Base-by-base conservation (phyloP, 768 basidiomycete genomes). In the Rossbeevera mucosa region DNA sequence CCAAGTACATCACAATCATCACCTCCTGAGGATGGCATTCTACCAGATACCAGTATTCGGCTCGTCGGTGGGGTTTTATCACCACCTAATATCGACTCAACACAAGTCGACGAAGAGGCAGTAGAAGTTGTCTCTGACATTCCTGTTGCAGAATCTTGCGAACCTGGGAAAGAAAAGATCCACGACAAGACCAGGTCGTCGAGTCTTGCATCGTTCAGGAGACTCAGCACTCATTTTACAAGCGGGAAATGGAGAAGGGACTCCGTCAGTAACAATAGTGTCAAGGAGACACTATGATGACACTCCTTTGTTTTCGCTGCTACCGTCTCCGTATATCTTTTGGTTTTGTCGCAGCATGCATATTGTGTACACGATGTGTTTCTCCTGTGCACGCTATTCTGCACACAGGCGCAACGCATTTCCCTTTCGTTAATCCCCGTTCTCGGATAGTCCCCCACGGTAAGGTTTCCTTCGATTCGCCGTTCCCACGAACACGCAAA, bases 121-220 rank as follows among this genome's bases (percentile, higher is more conserved):
- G 74, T 74, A 44, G 60, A 53, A 16, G 44, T 64, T 63, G 14
- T 47, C 24, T 60, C 72, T n/a, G 76, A 80, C 43, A 59, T 66
- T 16, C 68, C 63, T 20, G 73, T 74, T 7, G 66, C 65, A 30
- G 68, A 65, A 20, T 70, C 77, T 6, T 63, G 55, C 0, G 56
- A 49, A 22, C 43, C 54, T 28, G 65, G 63, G 51, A 75, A 76
- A 59, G 67, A 51, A 26, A 57, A 52, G 49, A 62, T 77, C 38
- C 79, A 79, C 33, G 78, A 73, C 67, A 84, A 81, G 72, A 79
- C 74, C 54, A 81, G 76, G 51, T 54, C 64, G 64, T 60, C 69
- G 26, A 83, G 82, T 63, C 73, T 80, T 45, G 71, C 82, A 42
- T 73, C 80, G 42, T 66, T 85, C 56, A 86, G 82, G 70, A 79